Evolutionary conservation across 495 filamentous ascomycete species (phyloP), one percentile per base, ranked within the genome.

Genomic region (Penicillium ochrochloron): DNA sequence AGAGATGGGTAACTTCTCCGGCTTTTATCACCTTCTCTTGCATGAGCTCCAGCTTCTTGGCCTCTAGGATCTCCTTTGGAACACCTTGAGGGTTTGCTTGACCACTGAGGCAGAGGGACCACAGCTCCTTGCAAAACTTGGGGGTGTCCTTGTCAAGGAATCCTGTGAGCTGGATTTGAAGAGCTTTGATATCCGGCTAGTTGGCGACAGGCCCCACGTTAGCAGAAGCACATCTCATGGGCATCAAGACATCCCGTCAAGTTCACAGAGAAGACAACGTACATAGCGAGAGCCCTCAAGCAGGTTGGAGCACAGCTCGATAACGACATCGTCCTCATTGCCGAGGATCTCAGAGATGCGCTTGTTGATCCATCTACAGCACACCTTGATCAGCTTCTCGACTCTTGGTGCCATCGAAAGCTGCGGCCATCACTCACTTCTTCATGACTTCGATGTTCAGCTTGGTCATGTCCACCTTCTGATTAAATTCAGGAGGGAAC

Each of bases 361-460:
- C 62, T 86, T 86, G 3, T 92, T 89, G 73, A 98, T 97, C 95
- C 95, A 99, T 79, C 93, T 97, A 69, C 15, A 44, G 29, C 27
- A 17, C 53, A 71, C 48, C 71, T 68, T 57, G 41, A 44, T 58
- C 23, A 44, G 35, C 21, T 25, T 44, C 39, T 31, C 29, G 9
- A 46, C 1, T 7, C 51, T 39, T 19, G 35, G 65, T 31, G 21
- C n/a, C 46, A 60, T 14, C 44, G 42, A 66, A 56, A 62, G 48
- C 39, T 56, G 54, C 60, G 60, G 60, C 51, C 67, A 23, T 35
- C 52, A 42, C 85, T 67, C 73, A 97, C 92, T 93, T 96, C 84
- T 97, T 97, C 88, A 98, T 94, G 61, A 98, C 92, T 76, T 96
- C 93, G 25, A 97, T 82, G 69, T 97, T 97, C 73, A 98, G 92